Evolutionary conservation across 768 basidiomycete genomes (phyloP).

Genomic region (Termitomyces sp.): DNA sequence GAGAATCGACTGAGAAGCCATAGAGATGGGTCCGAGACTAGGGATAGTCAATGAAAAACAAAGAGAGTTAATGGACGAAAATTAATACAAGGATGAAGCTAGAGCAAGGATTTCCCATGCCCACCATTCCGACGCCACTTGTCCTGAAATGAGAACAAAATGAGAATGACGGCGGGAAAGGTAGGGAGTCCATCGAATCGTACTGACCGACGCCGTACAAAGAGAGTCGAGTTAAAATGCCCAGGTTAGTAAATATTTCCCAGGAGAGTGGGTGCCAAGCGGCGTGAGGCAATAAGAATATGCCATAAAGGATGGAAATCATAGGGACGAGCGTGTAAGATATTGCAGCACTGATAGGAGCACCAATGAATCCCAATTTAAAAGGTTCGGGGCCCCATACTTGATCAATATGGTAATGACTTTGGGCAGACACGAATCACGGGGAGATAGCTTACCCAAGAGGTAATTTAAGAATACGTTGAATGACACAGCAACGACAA

Average conservation of each 20-base stretch:
- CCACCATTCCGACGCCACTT: slow-evolving; percentile 63
- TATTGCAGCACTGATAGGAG: slow-evolving; percentile 81
- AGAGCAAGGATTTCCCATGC: slow-evolving; percentile 9
- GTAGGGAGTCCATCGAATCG: too few species aligned
- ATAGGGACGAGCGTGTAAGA: slow-evolving; percentile 81
- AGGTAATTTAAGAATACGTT: slow-evolving; percentile 79
- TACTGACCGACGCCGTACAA: slow-evolving; percentile 64
- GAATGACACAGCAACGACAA: slow-evolving; percentile 74
- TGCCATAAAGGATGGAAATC: slow-evolving; percentile 54
- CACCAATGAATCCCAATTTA: slow-evolving; percentile 79
- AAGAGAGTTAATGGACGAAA: background rate
- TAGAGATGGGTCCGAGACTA: slow-evolving; percentile 68
- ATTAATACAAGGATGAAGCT: slow-evolving; percentile 29
- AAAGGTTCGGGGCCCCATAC: slow-evolving; percentile 57
- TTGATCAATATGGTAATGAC: slow-evolving; percentile 5
- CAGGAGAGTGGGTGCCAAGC: slow-evolving; percentile 78
- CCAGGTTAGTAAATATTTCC: slow-evolving; percentile 61
- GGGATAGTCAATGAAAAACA: background rate
- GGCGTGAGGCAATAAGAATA: slow-evolving; percentile 50
- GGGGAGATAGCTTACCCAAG: slow-evolving; percentile 48
- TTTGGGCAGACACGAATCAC: background rate
- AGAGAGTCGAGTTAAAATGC: slow-evolving; percentile 65
- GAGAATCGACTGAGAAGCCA: slow-evolving; percentile 87
- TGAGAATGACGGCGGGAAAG: background rate
- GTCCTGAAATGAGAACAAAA: slow-evolving; percentile 30